Evolutionary conservation across 163 green algal species (phyloP).

Genomic region (Scenedesmus sp.): DNA sequence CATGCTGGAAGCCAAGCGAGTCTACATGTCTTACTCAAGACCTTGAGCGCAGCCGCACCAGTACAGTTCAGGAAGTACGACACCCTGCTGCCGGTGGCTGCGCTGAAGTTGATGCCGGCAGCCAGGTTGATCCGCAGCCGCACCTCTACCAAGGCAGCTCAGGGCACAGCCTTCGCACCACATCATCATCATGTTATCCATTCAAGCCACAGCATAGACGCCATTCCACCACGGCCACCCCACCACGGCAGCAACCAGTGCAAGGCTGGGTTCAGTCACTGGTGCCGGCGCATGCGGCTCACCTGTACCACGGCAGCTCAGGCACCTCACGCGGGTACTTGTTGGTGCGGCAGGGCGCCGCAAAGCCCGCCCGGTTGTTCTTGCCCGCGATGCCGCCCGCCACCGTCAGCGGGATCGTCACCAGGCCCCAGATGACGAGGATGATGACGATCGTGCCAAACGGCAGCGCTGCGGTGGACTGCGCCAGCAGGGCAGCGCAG

Average conservation of each 20-base stretch:
- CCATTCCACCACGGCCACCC: no score
- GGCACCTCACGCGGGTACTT: constrained; percentile 97
- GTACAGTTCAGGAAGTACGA: no score
- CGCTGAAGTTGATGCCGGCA: no score
- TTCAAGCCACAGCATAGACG: no score
- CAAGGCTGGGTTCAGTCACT: not conserved
- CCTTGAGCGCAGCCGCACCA: no score
- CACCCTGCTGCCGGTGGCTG: no score
- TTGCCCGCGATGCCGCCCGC: constrained; percentile 95
- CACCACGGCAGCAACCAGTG: not conserved
- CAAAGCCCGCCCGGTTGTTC: constrained; percentile 87
- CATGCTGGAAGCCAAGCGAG: no score
- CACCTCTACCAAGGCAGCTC: no score
- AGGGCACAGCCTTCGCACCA: not conserved
- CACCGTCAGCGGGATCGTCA: constrained; percentile 96
- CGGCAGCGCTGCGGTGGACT: constrained; percentile 78
- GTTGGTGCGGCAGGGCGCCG: constrained; percentile 87
- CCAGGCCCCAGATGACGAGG: constrained; percentile 90
- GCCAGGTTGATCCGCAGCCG: no score
- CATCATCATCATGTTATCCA: no score
- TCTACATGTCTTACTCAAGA: no score
- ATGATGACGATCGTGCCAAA: constrained; percentile 94
- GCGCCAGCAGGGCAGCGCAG: no score
- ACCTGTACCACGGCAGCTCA: constrained; percentile 95
- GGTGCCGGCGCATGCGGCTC: constrained; percentile 41